Percentiles rank a stretch among this genome's conserved stretches.
Conservation (phyloP, 306 rosid species). For the Glycine latifolia region DNA sequence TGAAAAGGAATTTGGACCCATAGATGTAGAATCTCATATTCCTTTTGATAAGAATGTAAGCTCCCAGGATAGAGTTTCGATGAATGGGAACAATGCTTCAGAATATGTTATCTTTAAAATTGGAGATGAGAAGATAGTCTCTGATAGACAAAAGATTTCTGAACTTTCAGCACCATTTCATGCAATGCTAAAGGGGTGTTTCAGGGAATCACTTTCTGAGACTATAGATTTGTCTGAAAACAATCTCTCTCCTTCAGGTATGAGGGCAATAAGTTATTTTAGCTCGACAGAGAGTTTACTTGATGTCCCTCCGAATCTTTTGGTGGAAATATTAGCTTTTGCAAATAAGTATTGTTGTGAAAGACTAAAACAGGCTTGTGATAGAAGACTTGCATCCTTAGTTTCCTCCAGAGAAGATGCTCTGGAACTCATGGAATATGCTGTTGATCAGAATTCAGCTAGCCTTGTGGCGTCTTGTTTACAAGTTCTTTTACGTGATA, state of each 20-base stretch:
- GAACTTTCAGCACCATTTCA: conserved; percentile 84
- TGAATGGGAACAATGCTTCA: conserved; percentile 58
- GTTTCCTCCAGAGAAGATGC: conserved; percentile 81
- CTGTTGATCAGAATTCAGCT: conserved; percentile 72
- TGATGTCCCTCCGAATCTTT: conserved; percentile 70
- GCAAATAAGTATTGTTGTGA: conserved; percentile 87
- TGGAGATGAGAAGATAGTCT: conserved; percentile 74
- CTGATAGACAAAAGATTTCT: conserved; percentile 84
- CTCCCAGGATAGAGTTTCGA: conserved; percentile 55
- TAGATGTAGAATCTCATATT: conserved; percentile 70
- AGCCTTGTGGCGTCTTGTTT: conserved; percentile 84
- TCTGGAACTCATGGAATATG: conserved; percentile 80
- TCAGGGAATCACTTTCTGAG: conserved; percentile 80
- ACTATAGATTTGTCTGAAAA: conserved; percentile 83
- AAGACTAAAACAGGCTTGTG: conserved; percentile 80
- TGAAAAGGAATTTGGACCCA: conserved; percentile 73
- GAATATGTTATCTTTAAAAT: conserved; percentile 66
- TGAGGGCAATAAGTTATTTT: conserved; percentile 77
- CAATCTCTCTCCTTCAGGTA: conserved; percentile 73
- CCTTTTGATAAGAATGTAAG: conserved; percentile 47
- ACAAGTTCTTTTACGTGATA: conserved; percentile 79
- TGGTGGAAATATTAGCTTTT: conserved; percentile 80
- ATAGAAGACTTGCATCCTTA: conserved; percentile 76
- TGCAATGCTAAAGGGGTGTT: conserved; percentile 88
- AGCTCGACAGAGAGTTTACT: conserved; percentile 64